These are phyloP conservation scores for Rhododendron williamsianum DNA, from an alignment of 148 eudicot species.

Conservation along the genomic window DNA sequence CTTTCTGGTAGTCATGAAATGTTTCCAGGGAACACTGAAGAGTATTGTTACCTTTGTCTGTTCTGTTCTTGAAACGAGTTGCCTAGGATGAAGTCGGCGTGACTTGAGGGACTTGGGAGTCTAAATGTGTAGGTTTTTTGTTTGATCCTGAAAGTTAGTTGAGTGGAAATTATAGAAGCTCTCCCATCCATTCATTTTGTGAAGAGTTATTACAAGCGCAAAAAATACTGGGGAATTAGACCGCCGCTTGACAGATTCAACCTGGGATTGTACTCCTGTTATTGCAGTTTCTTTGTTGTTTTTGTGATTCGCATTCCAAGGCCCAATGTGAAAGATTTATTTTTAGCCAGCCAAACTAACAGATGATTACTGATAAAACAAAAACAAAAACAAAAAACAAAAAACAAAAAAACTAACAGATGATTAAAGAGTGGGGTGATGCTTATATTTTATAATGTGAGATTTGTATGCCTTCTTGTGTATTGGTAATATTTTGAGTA, in stretches of 20 bases:
- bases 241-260: background rate
- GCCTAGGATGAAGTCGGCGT: background rate
- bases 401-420: background rate
- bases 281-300: background rate
- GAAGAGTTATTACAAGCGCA: background rate
- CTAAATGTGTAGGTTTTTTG: background rate
- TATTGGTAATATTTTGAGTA: background rate
- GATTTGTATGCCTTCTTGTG: background rate
- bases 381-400: too few relatives aligned
- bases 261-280: background rate
- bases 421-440: background rate
- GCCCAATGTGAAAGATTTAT: background rate
- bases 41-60: background rate
- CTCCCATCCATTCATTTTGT: background rate
- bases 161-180: background rate
- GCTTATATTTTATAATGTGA: background rate
- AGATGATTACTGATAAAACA: too few relatives aligned
- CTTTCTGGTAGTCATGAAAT: background rate
- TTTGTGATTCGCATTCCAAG: background rate
- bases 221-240: background rate
- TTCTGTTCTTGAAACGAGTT: background rate
- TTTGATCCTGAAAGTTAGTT: background rate
- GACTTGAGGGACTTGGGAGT: background rate
- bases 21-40: background rate
- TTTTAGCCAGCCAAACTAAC: background rate